These are phyloP conservation scores for Komagataella pastoris DNA, from an alignment of 805 yeast genomes.

Conservation along the genomic window DNA sequence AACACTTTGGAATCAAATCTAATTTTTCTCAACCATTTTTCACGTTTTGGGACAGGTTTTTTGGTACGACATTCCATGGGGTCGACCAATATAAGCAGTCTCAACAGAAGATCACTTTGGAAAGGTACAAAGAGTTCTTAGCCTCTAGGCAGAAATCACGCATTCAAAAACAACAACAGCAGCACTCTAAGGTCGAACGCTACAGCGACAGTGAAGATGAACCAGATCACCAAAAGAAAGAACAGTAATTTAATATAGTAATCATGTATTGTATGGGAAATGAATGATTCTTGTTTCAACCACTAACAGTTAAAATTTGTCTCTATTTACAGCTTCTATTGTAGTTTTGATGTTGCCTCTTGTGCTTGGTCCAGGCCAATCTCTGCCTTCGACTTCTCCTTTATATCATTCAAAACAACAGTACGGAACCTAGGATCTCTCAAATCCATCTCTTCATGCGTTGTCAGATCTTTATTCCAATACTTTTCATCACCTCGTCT, in stretches of 20 bases:
- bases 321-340: background rate
- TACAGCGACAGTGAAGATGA: constrained; percentile 3
- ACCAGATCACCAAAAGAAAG: constrained; percentile 2
- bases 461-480: constrained; percentile 50
- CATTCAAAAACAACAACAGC: background rate
- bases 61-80: constrained; percentile 59
- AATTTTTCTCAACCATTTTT: constrained; percentile 96
- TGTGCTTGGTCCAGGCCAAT: constrained; percentile 1
- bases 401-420: constrained; percentile 48
- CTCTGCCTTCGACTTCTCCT: constrained; percentile 17
- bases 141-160: constrained; percentile 17
- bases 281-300: background rate
- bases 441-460: constrained; percentile 44
- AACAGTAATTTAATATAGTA: background rate
- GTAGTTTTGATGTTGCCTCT: background rate
- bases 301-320: background rate
- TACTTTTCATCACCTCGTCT: constrained; percentile 67
- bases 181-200: background rate
- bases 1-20: constrained; percentile 84
- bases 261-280: background rate
- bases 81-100: constrained; percentile 50
- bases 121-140: constrained; percentile 48
- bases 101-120: constrained; percentile 56
- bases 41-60: constrained; percentile 76
- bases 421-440: constrained; percentile 55